A percentile compares a stretch with the other conserved stretches of the same genome.
Conservation (phyloP, 2,329 filamentous ascomycete genomes). For the Beauveria pseudobassiana region DNA sequence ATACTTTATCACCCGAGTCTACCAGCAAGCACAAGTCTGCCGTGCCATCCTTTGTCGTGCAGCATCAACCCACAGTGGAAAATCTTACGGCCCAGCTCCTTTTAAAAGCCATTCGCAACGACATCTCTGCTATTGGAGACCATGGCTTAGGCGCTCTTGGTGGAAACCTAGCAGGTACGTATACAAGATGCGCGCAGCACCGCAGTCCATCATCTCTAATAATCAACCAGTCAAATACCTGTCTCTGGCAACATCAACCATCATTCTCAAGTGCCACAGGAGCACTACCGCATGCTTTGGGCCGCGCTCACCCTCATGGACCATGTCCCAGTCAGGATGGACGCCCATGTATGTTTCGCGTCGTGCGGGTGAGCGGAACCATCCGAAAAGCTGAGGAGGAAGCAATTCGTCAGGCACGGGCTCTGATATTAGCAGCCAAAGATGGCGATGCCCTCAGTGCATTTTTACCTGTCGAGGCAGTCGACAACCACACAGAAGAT, state of each 20-base stretch:
- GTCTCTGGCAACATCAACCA: constrained; percentile 85
- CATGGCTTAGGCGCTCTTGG: constrained; percentile 73
- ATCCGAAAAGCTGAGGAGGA: constrained; percentile 90
- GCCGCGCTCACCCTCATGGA: constrained; percentile 77
- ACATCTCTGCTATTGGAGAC: constrained; percentile 72
- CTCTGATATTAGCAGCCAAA: constrained; percentile 61
- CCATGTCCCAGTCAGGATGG: constrained; percentile 53
- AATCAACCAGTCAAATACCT: constrained; percentile 74
- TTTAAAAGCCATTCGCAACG: constrained; percentile 59
- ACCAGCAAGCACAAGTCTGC: constrained; percentile 25
- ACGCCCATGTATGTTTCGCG: constrained; percentile 68
- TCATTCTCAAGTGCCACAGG: constrained; percentile 81
- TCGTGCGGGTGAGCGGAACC: constrained; percentile 84
- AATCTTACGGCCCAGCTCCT: constrained; percentile 60
- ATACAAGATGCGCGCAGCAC: neutral
- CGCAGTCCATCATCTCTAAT: neutral
- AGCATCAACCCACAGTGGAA: constrained; percentile 72
- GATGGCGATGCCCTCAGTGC: constrained; percentile 29
- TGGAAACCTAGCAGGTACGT: constrained; percentile 58
- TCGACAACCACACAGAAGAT: constrained; percentile 30
- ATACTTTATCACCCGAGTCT: constrained; percentile 68
- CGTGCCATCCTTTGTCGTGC: constrained; percentile 56
- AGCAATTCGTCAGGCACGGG: constrained; percentile 69
- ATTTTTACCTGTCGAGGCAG: constrained; percentile 3
- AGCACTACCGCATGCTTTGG: constrained; percentile 84